These are phyloP conservation scores for Rubroboletus satanas DNA, from an alignment of 768 basidiomycete species.

Conservation along the genomic window DNA sequence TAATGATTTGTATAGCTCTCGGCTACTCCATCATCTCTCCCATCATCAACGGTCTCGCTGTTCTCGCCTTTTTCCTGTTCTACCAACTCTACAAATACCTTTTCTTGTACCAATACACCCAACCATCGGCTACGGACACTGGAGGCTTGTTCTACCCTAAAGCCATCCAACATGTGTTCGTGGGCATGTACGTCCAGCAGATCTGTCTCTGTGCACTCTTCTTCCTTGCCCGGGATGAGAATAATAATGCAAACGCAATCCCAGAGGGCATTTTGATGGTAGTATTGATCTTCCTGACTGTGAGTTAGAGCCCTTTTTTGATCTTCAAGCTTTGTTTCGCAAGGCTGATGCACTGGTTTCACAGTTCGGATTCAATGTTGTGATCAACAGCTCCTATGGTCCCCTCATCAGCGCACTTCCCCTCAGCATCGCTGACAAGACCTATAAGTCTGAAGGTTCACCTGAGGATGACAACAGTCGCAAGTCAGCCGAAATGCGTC, in stretches of 20 bases:
- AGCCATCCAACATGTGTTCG: conserved; percentile 90
- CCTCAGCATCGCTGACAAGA: conserved; percentile 70
- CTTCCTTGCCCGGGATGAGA: conserved; percentile 71
- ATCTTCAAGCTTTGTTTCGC: neutral
- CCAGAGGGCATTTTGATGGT: conserved; percentile 82
- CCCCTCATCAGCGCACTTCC: conserved; percentile 77
- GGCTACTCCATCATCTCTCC: conserved; percentile 90
- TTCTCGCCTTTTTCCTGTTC: conserved; percentile 77
- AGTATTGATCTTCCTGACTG: conserved; percentile 79
- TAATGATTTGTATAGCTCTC: conserved; percentile 42
- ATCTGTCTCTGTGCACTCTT: conserved; percentile 83
- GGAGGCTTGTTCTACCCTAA: conserved; percentile 95
- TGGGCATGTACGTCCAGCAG: conserved; percentile 89
- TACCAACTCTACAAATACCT: conserved; percentile 85
- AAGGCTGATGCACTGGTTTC: neutral
- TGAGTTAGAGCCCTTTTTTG: conserved; percentile 33
- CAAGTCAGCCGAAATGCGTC: conserved; percentile 16
- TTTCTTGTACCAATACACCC: conserved; percentile 76
- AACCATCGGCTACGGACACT: conserved; percentile 67
- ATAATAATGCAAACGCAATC: conserved; percentile 52
- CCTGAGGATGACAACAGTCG: neutral
- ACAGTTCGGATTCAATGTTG: conserved; percentile 62
- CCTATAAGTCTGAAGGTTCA: conserved; percentile 34
- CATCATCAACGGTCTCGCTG: conserved; percentile 87
- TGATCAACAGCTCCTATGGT: conserved; percentile 75